A percentile compares a stretch with the other conserved stretches of the same genome.
These are phyloP conservation scores for Groenewaldozyma salmanticensis DNA, from an alignment of 805 yeast species.

Conservation along the genomic window DNA sequence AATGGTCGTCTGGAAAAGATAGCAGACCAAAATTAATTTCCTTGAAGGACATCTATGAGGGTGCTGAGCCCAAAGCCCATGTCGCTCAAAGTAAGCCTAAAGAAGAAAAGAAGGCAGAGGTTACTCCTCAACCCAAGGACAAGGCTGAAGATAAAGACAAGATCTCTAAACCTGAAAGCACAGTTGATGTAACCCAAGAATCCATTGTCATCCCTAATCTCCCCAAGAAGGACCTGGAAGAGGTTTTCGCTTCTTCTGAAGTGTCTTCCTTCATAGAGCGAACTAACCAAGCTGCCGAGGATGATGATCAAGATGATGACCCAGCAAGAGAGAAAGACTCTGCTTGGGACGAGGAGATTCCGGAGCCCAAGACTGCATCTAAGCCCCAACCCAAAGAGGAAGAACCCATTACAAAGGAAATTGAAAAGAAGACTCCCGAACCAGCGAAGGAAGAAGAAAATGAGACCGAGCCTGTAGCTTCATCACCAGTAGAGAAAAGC, in stretches of 20 bases:
- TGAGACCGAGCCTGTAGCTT: constrained; percentile 5
- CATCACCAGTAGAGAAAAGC: neutral
- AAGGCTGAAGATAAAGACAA: neutral
- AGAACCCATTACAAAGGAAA: constrained; percentile 10
- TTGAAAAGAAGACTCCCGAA: constrained; percentile 11
- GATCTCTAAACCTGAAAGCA: constrained; percentile 10
- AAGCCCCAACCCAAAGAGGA: constrained; percentile 9
- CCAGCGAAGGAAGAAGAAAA: constrained; percentile 12
- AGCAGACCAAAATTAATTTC: constrained; percentile 71
- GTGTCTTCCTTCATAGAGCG: constrained; percentile 35
- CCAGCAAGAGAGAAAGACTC: constrained; percentile 13
- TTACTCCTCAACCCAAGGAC: neutral
- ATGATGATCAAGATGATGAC: constrained; percentile 3
- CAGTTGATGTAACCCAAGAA: constrained; percentile 12
- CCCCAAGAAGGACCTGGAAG: constrained; percentile 38
- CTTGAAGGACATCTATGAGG: constrained; percentile 74
- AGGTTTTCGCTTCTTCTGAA: constrained; percentile 37
- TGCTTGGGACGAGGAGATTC: constrained; percentile 5
- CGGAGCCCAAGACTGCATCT: constrained; percentile 2
- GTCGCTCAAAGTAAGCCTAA: constrained; percentile 11
- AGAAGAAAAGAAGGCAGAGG: constrained; percentile 5
- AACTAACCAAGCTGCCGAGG: constrained; percentile 34
- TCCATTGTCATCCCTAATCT: constrained; percentile 26
- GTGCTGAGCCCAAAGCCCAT: constrained; percentile 40
- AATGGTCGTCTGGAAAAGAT: constrained; percentile 70